These are phyloP conservation scores for Ilex asprella DNA, from an alignment of 257 asterid species.

Conservation along the genomic window DNA sequence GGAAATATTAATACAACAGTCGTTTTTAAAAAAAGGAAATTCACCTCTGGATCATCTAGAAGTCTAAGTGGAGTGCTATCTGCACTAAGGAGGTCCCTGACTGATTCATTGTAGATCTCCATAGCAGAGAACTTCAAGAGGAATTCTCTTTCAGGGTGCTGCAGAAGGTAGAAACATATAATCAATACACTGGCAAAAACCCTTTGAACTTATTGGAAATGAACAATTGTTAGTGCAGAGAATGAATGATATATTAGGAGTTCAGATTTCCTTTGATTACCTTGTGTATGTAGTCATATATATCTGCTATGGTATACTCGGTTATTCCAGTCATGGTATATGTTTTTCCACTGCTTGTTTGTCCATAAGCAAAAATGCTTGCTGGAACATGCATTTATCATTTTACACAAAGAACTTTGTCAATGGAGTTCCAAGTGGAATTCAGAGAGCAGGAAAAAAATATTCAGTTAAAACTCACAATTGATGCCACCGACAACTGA, in stretches of 20 bases:
- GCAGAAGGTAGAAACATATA: constrained; percentile 14
- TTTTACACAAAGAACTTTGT: constrained; percentile 2
- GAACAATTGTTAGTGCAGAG: constrained; percentile 3
- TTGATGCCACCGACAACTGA: constrained; percentile 81
- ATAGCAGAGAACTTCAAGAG: constrained; percentile 79
- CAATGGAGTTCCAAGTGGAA: constrained; percentile 4
- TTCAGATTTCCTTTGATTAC: constrained; percentile 18
- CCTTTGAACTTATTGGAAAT: not conserved
- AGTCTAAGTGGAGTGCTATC: constrained; percentile 74
- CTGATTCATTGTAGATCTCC: constrained; percentile 96
- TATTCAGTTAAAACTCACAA: constrained; percentile 38
- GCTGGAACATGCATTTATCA: constrained; percentile 40
- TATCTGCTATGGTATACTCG: constrained; percentile 79
- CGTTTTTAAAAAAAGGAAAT: constrained; percentile 3
- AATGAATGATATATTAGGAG: not conserved
- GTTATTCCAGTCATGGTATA: constrained; percentile 92
- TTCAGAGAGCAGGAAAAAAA: not conserved
- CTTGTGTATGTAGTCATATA: constrained; percentile 68
- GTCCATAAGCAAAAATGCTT: constrained; percentile 92
- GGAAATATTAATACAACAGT: constrained; percentile 1
- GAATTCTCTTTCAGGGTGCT: constrained; percentile 77
- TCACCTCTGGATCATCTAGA: constrained; percentile 94
- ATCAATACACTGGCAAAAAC: constrained; percentile 4
- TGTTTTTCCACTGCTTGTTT: constrained; percentile 98
- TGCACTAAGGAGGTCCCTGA: constrained; percentile 73